Evolutionary conservation across 2,329 filamentous ascomycete species (phyloP), one percentile per base, ranked within the genome.

Genomic region (Exophiala sp.): DNA sequence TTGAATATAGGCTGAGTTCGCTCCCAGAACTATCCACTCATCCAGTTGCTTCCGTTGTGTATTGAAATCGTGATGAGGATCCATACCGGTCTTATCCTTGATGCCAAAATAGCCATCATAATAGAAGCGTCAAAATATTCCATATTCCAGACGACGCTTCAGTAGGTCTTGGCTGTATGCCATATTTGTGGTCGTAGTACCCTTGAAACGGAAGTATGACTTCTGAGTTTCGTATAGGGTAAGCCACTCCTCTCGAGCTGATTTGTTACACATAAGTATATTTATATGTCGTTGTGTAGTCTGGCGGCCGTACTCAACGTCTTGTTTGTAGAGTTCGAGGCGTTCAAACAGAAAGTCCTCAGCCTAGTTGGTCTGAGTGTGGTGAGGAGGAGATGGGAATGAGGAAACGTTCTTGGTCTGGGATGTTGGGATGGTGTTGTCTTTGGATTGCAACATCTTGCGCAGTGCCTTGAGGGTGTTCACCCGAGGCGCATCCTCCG

Each of bases 401-500:
- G 39, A 16, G 18, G 16, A 42, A 11, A 20, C 4, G 18, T 9
- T 36, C 18, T 41, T 44, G 5, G 55, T 50, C 46, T 58, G 55
- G 36, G 14, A 47, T 12, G 58, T 60, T 10, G 16, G 3, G 16
- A 57, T 36, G 3, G 49, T 49, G 16, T 55, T 57, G 14, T 47
- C 40, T 14, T 54, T 47, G 8, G 39, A 21, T 4, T 43, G 34
- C 2, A 58, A 18, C 54, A 61, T 50, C 21, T 51, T 58, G 41
- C 52, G 54, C 10, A 69, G 54, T 7, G 61, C 54, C 1, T 64
- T 60, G 2, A 75, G 58, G 55, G 70, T 68, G 38, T 63, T 64
- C 3, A 64, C 60, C 9, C 41, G 41, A 8, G 72, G 62, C 1
- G 58, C 57, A 16, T 65, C 51, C n/a, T 55, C 55, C 5, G 34